Percentiles rank a stretch among this genome's conserved stretches.
These are phyloP conservation scores for Cicer judaicum DNA, from an alignment of 306 rosid species.

Conservation along the genomic window DNA sequence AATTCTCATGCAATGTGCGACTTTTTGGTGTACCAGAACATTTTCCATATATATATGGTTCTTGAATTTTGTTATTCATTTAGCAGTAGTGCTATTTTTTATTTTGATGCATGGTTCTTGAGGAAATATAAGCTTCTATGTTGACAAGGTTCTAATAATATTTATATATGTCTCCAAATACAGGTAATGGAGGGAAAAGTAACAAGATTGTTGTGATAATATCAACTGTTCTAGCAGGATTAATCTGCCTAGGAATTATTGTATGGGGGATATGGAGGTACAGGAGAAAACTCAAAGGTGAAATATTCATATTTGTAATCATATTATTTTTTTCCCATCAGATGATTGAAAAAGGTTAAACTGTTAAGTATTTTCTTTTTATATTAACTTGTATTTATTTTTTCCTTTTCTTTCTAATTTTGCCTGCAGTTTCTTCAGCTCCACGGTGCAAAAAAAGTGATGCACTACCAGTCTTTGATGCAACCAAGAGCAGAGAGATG, in stretches of 20 bases:
- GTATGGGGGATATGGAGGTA: slow-evolving; percentile 56
- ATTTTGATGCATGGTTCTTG: slow-evolving; percentile 17
- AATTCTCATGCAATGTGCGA: too few relatives aligned
- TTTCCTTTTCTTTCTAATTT: slow-evolving; percentile 35
- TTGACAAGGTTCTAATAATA: slow-evolving; percentile 35
- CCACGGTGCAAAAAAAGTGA: slow-evolving; percentile 53
- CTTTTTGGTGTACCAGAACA: too few relatives aligned
- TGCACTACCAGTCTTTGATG: slow-evolving; percentile 43
- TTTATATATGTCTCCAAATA: slow-evolving; percentile 25
- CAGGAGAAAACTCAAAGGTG: slow-evolving; percentile 66
- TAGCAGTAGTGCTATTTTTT: background rate
- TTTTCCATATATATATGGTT: background rate
- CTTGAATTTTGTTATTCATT: slow-evolving; percentile 7
- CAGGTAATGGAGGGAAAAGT: slow-evolving; percentile 52
- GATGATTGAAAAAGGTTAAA: slow-evolving; percentile 3
- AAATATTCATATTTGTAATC: slow-evolving; percentile 6
- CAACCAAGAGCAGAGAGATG: slow-evolving; percentile 55
- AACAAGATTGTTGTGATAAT: slow-evolving; percentile 49
- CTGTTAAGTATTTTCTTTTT: slow-evolving; percentile 2
- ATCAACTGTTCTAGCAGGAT: slow-evolving; percentile 51
- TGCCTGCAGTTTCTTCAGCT: slow-evolving; percentile 52
- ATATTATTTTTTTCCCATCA: background rate
- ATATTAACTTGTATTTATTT: slow-evolving; percentile 20
- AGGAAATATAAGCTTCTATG: slow-evolving; percentile 30
- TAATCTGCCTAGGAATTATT: slow-evolving; percentile 50